Evolutionary conservation across 768 basidiomycete species (phyloP).

Genomic region (Ephemerocybe angulata): DNA sequence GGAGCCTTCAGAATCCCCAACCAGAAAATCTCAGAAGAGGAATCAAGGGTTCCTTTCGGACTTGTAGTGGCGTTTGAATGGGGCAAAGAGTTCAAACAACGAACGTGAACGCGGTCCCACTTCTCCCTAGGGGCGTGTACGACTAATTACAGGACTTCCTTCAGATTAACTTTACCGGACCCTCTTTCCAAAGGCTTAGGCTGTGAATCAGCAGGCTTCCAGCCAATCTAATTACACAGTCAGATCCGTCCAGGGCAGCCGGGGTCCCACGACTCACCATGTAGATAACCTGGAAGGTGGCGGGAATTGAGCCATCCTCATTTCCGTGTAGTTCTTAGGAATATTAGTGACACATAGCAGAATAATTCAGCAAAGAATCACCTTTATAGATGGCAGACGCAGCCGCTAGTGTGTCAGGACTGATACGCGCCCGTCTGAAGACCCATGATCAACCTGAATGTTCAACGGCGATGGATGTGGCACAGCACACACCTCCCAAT

Average conservation of each 20-base stretch:
- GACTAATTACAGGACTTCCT: conserved; percentile 37
- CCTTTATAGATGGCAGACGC: conserved; percentile 94
- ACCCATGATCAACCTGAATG: conserved; percentile 3
- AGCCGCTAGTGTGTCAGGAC: conserved; percentile 84
- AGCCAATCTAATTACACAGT: conserved; percentile 35
- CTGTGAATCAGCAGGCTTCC: conserved; percentile 43
- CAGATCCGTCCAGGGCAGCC: neutral
- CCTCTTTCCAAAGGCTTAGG: conserved; percentile 44
- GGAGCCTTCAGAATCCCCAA: neutral
- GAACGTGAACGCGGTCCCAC: neutral
- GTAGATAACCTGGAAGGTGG: conserved; percentile 95
- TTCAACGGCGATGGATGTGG: neutral
- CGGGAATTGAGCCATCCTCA: conserved; percentile 81
- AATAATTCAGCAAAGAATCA: conserved; percentile 23
- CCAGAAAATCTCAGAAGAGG: neutral
- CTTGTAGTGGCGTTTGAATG: neutral
- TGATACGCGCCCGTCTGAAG: conserved; percentile 59
- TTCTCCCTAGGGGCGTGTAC: too few relatives aligned
- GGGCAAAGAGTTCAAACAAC: too few relatives aligned
- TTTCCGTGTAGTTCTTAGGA: conserved; percentile 75
- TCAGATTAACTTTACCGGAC: conserved; percentile 41
- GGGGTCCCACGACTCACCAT: conserved; percentile 53
- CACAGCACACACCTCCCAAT: conserved; percentile 60
- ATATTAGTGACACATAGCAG: conserved; percentile 1
- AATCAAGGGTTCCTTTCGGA: neutral